Conservation (phyloP, 345 rosid genomes). For the Raphanus raphanistrum region DNA sequence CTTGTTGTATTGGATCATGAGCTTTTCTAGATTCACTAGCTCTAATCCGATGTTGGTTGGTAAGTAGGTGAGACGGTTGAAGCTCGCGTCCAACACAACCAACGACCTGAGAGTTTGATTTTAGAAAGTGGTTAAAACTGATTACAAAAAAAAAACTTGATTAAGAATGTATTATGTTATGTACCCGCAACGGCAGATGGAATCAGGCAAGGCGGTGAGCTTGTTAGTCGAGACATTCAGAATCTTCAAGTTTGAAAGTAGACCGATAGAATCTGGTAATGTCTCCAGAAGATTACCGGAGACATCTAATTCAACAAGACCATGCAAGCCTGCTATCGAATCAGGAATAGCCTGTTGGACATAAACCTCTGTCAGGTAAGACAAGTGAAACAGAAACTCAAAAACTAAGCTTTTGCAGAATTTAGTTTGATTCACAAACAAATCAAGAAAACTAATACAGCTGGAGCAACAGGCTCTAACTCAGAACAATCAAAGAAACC, state of each 20-base stretch:
- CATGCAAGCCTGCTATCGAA: slow-evolving; percentile 78
- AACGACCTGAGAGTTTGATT: slow-evolving; percentile 52
- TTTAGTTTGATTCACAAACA: background rate
- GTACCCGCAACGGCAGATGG: slow-evolving; percentile 85
- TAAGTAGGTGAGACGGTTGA: slow-evolving; percentile 73
- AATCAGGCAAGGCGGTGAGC: slow-evolving; percentile 66
- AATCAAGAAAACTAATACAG: background rate
- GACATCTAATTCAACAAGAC: slow-evolving; percentile 70
- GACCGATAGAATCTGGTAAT: slow-evolving; percentile 88
- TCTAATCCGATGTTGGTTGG: slow-evolving; percentile 83
- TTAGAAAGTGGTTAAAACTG: background rate
- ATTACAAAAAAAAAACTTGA: background rate
- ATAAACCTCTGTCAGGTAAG: slow-evolving; percentile 16
- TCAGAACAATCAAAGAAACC: slow-evolving; percentile 22
- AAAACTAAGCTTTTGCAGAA: background rate
- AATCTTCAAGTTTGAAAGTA: slow-evolving; percentile 63
- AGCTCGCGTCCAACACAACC: slow-evolving; percentile 75
- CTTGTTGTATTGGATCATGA: slow-evolving; percentile 68
- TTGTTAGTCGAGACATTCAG: slow-evolving; percentile 75
- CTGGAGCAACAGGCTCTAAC: background rate
- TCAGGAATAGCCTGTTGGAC: slow-evolving; percentile 76
- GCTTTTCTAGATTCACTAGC: slow-evolving; percentile 57
- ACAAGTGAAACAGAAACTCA: background rate
- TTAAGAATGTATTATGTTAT: background rate
- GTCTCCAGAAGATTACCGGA: slow-evolving; percentile 74